Conservation (phyloP, 2,329 filamentous ascomycete genomes). For the Cordyceps farinosa region DNA sequence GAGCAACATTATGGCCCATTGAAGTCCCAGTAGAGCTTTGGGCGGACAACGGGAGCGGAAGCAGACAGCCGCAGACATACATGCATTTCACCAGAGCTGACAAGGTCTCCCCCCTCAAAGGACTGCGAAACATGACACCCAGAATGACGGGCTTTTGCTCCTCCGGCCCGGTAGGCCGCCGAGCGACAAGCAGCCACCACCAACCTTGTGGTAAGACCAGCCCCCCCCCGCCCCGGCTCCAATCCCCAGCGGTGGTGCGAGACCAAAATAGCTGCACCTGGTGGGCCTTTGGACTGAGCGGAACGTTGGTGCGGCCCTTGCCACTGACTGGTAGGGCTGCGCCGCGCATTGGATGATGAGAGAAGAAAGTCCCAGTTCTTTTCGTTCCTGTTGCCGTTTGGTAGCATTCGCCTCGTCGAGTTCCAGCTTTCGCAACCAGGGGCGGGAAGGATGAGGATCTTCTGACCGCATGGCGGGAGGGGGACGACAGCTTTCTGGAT, state of each 20-base stretch:
- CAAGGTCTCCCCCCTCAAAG: too few species aligned
- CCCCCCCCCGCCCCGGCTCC: not conserved
- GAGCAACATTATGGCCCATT: not conserved
- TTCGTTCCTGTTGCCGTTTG: not conserved
- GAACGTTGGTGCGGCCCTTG: not conserved
- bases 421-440: not conserved
- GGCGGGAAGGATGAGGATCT: not conserved
- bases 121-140: too few species aligned
- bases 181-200: not conserved
- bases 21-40: not conserved
- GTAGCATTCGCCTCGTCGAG: constrained; percentile 7
- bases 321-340: constrained; percentile 3
- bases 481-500: not conserved
- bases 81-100: not conserved
- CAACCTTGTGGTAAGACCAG: not conserved
- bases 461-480: not conserved
- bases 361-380: not conserved
- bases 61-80: not conserved
- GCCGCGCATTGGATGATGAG: not conserved
- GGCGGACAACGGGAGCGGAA: not conserved
- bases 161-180: constrained; percentile 4
- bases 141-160: constrained; percentile 3
- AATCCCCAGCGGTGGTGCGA: not conserved
- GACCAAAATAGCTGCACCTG: constrained; percentile 11
- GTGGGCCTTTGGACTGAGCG: not conserved